These are phyloP conservation scores for Mortierella sp. DNA, from an alignment of 371 early-diverging fungal genomes.

Conservation along the genomic window DNA sequence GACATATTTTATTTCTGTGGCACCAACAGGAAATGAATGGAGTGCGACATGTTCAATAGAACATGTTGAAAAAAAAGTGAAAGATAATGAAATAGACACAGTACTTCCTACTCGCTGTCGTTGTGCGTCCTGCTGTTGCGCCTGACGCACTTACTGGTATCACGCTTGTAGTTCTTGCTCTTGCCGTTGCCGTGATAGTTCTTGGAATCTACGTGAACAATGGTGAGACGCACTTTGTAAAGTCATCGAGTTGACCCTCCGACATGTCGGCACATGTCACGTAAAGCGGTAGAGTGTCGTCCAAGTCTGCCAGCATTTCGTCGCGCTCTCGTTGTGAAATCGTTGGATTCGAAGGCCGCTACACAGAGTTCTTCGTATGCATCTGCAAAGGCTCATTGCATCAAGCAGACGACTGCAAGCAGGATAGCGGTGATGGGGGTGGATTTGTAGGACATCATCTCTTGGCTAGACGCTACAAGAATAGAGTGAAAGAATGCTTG, in stretches of 20 bases:
- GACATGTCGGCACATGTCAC: neutral
- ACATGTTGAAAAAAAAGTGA: no score
- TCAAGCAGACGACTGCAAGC: neutral
- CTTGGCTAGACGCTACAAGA: neutral
- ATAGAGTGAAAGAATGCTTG: no score
- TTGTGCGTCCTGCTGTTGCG: neutral
- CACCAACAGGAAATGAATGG: no score
- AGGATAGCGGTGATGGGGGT: neutral
- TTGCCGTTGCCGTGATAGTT: neutral
- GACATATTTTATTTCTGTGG: no score
- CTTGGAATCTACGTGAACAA: neutral
- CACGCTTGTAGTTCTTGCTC: neutral
- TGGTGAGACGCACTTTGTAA: neutral
- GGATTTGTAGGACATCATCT: neutral
- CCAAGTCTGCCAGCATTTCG: neutral
- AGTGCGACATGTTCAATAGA: no score
- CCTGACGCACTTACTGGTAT: neutral
- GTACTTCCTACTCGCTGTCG: no score
- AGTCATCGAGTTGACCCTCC: neutral
- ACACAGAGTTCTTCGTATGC: neutral
- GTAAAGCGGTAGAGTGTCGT: neutral
- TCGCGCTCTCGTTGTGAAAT: neutral
- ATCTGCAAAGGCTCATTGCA: neutral
- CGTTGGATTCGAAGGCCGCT: neutral
- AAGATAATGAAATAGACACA: no score